These are phyloP conservation scores for Periconia digitata DNA, from an alignment of 2,329 filamentous ascomycete species.

Conservation along the genomic window DNA sequence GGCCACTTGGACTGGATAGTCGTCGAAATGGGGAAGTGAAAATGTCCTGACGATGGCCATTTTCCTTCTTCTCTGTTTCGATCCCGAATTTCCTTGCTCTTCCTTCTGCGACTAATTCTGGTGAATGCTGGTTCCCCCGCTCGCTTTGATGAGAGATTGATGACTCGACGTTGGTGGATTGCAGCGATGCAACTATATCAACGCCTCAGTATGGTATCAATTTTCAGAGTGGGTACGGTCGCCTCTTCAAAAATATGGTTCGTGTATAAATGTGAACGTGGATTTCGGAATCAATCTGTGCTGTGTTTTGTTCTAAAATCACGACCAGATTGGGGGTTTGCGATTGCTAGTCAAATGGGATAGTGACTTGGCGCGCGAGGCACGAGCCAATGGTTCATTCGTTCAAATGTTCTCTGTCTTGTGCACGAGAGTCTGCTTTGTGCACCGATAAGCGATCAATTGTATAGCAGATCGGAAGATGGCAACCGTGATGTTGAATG, in stretches of 20 bases:
- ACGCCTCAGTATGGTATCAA: too few species aligned
- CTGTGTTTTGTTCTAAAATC: constrained; percentile 2
- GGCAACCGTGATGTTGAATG: too few species aligned
- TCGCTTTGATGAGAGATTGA: neutral
- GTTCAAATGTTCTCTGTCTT: too few species aligned
- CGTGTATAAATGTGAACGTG: neutral
- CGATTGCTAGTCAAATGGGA: neutral
- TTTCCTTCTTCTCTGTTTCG: neutral
- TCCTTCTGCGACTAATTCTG: too few species aligned
- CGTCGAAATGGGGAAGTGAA: constrained; percentile 73
- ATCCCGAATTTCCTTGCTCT: neutral
- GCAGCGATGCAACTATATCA: neutral
- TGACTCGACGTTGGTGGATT: too few species aligned
- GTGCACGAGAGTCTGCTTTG: too few species aligned
- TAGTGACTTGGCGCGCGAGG: constrained; percentile 11
- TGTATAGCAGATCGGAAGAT: too few species aligned
- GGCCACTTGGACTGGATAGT: constrained; percentile 69
- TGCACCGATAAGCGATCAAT: too few species aligned
- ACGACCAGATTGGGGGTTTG: constrained; percentile 10
- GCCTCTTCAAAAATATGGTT: neutral
- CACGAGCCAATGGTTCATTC: constrained; percentile 13
- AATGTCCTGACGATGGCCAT: constrained; percentile 66
- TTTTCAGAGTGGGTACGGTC: too few species aligned
- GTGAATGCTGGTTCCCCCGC: neutral
- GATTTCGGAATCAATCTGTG: neutral